Percentiles rank a stretch among this genome's conserved stretches.
These are phyloP conservation scores for Magnusiomyces magnusii DNA, from an alignment of 1,139 yeast genomes.

Conservation along the genomic window DNA sequence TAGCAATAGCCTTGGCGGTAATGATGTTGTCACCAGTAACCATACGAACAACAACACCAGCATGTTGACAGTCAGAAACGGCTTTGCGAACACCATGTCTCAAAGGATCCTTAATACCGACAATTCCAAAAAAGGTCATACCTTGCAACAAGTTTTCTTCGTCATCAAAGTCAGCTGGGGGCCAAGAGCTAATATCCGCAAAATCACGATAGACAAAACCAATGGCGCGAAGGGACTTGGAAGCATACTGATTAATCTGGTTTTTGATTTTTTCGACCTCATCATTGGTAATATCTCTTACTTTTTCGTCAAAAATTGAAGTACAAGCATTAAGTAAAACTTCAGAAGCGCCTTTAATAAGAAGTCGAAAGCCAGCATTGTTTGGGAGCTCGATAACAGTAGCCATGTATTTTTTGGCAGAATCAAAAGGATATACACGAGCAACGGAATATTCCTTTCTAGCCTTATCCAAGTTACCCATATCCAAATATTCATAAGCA, in stretches of 20 bases:
- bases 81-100: slow-evolving; percentile 88
- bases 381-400: slow-evolving; percentile 46
- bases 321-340: slow-evolving; percentile 58
- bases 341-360: slow-evolving; percentile 93
- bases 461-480: slow-evolving; percentile 37
- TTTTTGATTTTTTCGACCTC: slow-evolving; percentile 31
- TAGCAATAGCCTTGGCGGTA: slow-evolving; percentile 87
- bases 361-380: slow-evolving; percentile 50
- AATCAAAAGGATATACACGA: slow-evolving; percentile 84
- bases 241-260: slow-evolving; percentile 60
- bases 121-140: slow-evolving; percentile 46
- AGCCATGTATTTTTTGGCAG: slow-evolving; percentile 90
- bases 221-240: slow-evolving; percentile 74
- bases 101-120: slow-evolving; percentile 93
- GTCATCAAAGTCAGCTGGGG: slow-evolving; percentile 45
- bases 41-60: slow-evolving; percentile 95
- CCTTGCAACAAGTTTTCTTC: slow-evolving; percentile 21
- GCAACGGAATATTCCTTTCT: slow-evolving; percentile 43
- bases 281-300: slow-evolving; percentile 31
- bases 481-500: slow-evolving; percentile 51
- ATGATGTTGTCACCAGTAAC: slow-evolving; percentile 92
- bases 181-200: slow-evolving; percentile 47
- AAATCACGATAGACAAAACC: slow-evolving; percentile 76
- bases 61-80: slow-evolving; percentile 72
- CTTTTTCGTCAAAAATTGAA: slow-evolving; percentile 28